These are phyloP conservation scores for Uromyces viciae-fabae DNA, from an alignment of 1,284 basidiomycete species.

Conservation along the genomic window DNA sequence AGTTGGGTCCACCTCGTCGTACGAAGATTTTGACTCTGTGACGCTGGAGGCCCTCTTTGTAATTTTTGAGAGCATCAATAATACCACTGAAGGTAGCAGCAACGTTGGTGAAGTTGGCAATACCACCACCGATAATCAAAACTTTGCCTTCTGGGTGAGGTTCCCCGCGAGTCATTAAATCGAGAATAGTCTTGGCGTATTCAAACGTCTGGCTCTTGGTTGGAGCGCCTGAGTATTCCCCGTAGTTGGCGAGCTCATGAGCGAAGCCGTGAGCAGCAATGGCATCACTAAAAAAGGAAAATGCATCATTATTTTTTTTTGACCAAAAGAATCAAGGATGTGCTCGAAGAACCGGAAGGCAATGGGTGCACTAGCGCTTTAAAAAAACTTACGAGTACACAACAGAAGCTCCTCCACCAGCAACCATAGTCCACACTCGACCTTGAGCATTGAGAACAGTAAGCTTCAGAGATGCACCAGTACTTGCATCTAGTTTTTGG, in stretches of 20 bases:
- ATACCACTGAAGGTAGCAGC: constrained; percentile 99
- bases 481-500: constrained; percentile 93
- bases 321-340: not conserved
- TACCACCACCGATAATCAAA: constrained; percentile 99
- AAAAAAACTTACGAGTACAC: constrained; percentile 62
- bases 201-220: constrained; percentile 98
- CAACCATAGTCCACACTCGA: constrained; percentile 99
- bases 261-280: constrained; percentile 96
- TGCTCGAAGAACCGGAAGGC: not conserved
- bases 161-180: constrained; percentile 86
- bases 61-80: constrained; percentile 93
- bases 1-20: constrained; percentile 97
- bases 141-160: constrained; percentile 86
- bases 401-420: constrained; percentile 73
- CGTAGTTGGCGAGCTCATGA: constrained; percentile 97
- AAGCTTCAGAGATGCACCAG: constrained; percentile 95
- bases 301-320: not conserved
- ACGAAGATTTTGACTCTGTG: constrained; percentile 91
- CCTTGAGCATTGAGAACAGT: constrained; percentile 93
- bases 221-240: constrained; percentile 98
- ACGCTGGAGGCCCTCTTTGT: constrained; percentile 75
- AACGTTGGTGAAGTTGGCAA: constrained; percentile 99
- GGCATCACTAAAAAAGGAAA: constrained; percentile 68
- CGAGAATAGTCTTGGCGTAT: constrained; percentile 97
- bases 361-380: not conserved